These are phyloP conservation scores for Fusarium mexicanum DNA, from an alignment of 2,329 filamentous ascomycete genomes.

Conservation along the genomic window DNA sequence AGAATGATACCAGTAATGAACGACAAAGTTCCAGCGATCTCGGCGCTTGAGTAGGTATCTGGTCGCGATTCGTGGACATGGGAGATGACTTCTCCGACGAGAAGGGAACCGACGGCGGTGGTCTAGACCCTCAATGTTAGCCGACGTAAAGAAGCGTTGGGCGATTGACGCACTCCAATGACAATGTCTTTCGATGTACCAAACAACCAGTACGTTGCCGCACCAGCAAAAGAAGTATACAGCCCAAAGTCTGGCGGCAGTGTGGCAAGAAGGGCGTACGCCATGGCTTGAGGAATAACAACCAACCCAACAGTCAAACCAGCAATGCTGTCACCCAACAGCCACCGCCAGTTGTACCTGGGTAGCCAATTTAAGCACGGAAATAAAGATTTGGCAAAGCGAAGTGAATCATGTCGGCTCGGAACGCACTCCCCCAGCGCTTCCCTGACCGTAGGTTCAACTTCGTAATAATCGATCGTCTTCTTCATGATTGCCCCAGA, in stretches of 20 bases:
- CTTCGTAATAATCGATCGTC: neutral
- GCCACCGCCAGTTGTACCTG: slow-evolving; percentile 19
- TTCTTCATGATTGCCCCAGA: neutral
- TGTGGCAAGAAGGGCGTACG: slow-evolving; percentile 77
- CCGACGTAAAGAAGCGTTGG: accelerated
- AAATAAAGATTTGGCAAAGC: slow-evolving; percentile 2
- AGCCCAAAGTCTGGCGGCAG: slow-evolving; percentile 76
- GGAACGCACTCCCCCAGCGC: slow-evolving; percentile 3
- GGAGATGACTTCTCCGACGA: slow-evolving; percentile 58
- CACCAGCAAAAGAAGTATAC: slow-evolving; percentile 85
- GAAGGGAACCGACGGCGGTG: slow-evolving; percentile 61
- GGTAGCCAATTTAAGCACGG: slow-evolving; percentile 3
- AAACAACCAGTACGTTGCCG: slow-evolving; percentile 84
- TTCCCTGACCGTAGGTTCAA: slow-evolving; percentile 2
- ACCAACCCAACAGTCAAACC: slow-evolving; percentile 67
- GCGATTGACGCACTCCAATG: slow-evolving; percentile 64
- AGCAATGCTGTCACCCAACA: slow-evolving; percentile 14
- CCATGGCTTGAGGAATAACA: slow-evolving; percentile 83
- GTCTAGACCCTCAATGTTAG: slow-evolving; percentile 55
- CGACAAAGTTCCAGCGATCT: slow-evolving; percentile 56
- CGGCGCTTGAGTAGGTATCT: slow-evolving; percentile 48
- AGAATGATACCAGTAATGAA: slow-evolving; percentile 57
- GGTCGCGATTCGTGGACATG: slow-evolving; percentile 50
- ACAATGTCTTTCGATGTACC: slow-evolving; percentile 88
- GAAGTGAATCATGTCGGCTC: neutral